A percentile compares a stretch with the other conserved stretches of the same genome.
phyloP scores from a whole-genome alignment of 306 rosid species.

The Begonia masoniana region DNA sequence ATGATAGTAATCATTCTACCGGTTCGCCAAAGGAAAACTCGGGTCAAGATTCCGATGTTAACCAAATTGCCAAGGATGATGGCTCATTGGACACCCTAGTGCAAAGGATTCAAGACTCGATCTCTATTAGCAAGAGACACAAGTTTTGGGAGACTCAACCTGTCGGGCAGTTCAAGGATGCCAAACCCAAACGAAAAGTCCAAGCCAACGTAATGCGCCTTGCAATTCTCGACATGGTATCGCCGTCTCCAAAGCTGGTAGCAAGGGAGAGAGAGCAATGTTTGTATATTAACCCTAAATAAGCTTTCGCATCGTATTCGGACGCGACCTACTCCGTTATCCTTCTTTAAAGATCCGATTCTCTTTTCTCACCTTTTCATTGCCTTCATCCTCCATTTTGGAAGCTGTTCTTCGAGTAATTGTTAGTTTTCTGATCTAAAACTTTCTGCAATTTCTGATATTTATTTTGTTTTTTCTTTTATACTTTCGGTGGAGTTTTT shows the following conservation, averaged over 20 bases:
- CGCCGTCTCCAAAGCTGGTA: slow-evolving; percentile 20
- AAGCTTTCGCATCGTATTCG: not conserved
- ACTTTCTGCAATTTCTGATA: not conserved
- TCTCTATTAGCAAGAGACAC: slow-evolving; percentile 55
- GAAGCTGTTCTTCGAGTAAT: slow-evolving; percentile 1
- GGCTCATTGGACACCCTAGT: slow-evolving; percentile 38
- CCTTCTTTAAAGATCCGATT: slow-evolving; percentile 6
- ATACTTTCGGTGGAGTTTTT: too few relatives aligned
- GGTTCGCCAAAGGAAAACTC: slow-evolving; percentile 29
- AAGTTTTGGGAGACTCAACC: slow-evolving; percentile 97
- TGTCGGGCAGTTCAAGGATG: slow-evolving; percentile 86
- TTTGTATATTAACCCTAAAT: slow-evolving; percentile 5
- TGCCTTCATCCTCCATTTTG: not conserved
- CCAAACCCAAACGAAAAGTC: too few relatives aligned
- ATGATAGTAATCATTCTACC: slow-evolving; percentile 27
- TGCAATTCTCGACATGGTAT: slow-evolving; percentile 13
- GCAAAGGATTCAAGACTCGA: slow-evolving; percentile 59
- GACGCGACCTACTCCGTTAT: too few relatives aligned
- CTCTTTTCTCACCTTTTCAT: slow-evolving; percentile 4
- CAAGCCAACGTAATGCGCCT: not conserved
- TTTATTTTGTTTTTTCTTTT: too few relatives aligned
- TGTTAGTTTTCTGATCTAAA: not conserved
- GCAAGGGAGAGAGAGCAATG: not conserved
- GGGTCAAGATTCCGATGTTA: slow-evolving; percentile 23
- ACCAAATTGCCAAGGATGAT: slow-evolving; percentile 18